Evolutionary conservation across 306 rosid species (phyloP).

Genomic region (Lathyrus sativus): DNA sequence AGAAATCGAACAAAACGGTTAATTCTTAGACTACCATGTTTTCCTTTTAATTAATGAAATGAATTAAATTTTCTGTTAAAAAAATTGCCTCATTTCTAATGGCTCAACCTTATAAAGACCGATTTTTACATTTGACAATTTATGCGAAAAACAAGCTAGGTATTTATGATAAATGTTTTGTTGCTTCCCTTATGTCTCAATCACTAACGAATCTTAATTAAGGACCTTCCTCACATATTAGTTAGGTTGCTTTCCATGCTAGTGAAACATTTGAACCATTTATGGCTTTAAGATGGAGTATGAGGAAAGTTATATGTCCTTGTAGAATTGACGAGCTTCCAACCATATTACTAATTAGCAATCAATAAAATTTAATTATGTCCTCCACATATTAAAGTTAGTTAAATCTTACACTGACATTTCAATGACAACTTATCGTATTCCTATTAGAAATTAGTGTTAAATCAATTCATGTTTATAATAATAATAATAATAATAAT

Average conservation of each 20-base stretch:
- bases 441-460: too few species aligned
- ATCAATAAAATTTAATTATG: not conserved
- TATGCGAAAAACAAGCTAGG: not conserved
- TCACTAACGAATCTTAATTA: conserved; percentile 5
- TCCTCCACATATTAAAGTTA: too few species aligned
- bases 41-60: too few species aligned
- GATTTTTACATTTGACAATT: not conserved
- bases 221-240: not conserved
- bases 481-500: too few species aligned
- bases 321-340: not conserved
- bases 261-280: not conserved
- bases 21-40: too few species aligned
- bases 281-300: not conserved
- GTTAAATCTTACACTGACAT: too few species aligned
- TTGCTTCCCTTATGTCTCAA: not conserved
- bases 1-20: not conserved
- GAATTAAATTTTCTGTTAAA: too few species aligned
- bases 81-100: too few species aligned
- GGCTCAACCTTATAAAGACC: too few species aligned
- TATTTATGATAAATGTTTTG: not conserved
- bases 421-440: too few species aligned
- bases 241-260: not conserved
- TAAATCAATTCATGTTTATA: too few species aligned
- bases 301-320: not conserved
- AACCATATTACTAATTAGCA: not conserved